Evolutionary conservation across 805 yeast genomes (phyloP), one percentile per base, ranked within the genome.

Genomic region (Komagataella mondaviorum): DNA sequence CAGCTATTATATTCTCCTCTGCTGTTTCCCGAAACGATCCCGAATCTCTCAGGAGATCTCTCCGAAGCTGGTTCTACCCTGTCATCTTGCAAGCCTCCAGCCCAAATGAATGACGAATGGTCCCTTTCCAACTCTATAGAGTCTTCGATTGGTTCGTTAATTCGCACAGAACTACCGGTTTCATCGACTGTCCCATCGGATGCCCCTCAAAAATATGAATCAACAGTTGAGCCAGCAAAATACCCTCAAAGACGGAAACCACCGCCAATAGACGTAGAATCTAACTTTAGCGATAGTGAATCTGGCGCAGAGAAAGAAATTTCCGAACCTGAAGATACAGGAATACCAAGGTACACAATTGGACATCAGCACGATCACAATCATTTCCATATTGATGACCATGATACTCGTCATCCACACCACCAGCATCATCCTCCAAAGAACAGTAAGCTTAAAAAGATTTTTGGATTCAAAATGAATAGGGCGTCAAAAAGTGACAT

Each of bases 391-490:
- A 10, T 5, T 30, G 39, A 30, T 8, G 39, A 30, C 5, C 39
- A 30, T 8, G 39, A 30, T 30, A 10, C 14, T 14, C 39, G 39
- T 52, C 60, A 58, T 23, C 60, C 56, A 45, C 61, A 57, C 44
- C 60, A 59, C 6, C 59, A 57, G 3, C 51, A 58, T n/a, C 53
- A 61, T 6, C 59, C 60, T 1, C 57, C 53, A 24, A 59, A 54
- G 30, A 55, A 57, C 4, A 58, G 55, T 51, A 57, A 55, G 48
- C 51, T 59, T 30, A 59, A 59, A 23, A 54, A 55, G 20, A 58
- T 57, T 53, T 54, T 59, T 48, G 61, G 61, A 4, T 39, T 57
- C 8, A 59, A 55, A 36, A 50, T 53, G 23, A 49, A 51, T 30
- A 30, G 39, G 39, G 39, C 39, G 4, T 30, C 39, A 10, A 30